Percentiles rank a stretch among this genome's conserved stretches.
Conservation (phyloP, 2,329 filamentous ascomycete genomes). For the Periglandula ipomoeae region DNA sequence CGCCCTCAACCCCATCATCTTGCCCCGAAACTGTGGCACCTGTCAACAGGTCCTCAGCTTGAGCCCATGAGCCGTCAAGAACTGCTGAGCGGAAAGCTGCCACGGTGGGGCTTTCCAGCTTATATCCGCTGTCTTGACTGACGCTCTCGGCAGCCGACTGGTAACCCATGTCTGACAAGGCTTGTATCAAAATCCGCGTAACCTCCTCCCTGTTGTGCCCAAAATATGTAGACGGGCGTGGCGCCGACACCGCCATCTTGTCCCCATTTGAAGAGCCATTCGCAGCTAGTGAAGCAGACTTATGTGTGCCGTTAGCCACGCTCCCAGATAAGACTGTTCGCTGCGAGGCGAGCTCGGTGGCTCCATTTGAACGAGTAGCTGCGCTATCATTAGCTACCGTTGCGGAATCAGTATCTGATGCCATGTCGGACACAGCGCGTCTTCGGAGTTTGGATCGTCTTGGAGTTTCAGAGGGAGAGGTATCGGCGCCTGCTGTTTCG, state of each 20-base stretch:
- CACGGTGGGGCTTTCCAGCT: conserved; percentile 78
- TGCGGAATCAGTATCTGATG: conserved; percentile 44
- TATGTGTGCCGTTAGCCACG: conserved; percentile 38
- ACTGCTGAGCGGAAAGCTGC: conserved; percentile 79
- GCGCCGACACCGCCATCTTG: conserved; percentile 12
- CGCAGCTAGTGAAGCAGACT: conserved; percentile 29
- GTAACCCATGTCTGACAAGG: conserved; percentile 82
- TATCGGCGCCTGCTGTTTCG: conserved; percentile 10
- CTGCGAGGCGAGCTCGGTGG: conserved; percentile 25
- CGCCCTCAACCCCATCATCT: conserved; percentile 23
- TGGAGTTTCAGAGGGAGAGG: conserved; percentile 9
- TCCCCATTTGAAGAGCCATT: conserved; percentile 44
- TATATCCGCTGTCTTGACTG: conserved; percentile 73
- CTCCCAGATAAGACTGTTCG: conserved; percentile 15
- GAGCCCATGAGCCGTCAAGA: conserved; percentile 68
- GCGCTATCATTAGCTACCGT: conserved; percentile 48
- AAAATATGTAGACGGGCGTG: conserved; percentile 45
- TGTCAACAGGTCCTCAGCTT: conserved; percentile 75
- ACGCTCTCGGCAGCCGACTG: conserved; percentile 64
- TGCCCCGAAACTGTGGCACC: conserved; percentile 29
- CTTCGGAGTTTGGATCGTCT: conserved; percentile 43
- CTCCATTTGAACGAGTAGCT: conserved; percentile 28
- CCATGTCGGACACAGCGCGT: conserved; percentile 48
- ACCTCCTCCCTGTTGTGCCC: conserved; percentile 91
- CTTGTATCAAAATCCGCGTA: conserved; percentile 85